phyloP scores from a whole-genome alignment of 2,329 filamentous ascomycete genomes.

The Helotiales sp. region DNA sequence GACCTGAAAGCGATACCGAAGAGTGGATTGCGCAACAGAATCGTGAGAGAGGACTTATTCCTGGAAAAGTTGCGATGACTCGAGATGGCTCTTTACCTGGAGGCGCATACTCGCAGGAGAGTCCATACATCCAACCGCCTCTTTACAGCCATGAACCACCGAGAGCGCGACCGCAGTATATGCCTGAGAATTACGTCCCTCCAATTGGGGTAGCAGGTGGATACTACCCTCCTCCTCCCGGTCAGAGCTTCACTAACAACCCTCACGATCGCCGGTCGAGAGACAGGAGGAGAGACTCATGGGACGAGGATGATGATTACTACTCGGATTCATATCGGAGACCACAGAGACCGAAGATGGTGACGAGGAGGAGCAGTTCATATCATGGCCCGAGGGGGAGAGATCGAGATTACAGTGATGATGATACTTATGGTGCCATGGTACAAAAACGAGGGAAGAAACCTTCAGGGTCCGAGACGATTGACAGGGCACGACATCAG shows the following conservation, averaged over 20 bases:
- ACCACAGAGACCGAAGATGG: conserved; percentile 5
- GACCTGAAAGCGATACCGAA: background rate
- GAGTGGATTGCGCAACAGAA: too few species aligned
- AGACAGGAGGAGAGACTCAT: background rate
- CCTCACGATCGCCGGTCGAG: background rate
- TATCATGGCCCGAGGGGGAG: conserved; percentile 17
- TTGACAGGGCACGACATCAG: conserved; percentile 18
- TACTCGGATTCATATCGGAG: conserved; percentile 12
- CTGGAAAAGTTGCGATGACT: background rate
- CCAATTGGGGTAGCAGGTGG: background rate
- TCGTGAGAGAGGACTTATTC: background rate
- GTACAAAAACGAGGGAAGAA: background rate
- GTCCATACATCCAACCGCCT: background rate
- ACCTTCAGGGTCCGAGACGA: conserved; percentile 3
- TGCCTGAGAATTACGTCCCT: background rate
- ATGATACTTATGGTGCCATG: background rate
- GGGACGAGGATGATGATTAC: conserved; percentile 13
- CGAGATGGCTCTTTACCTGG: background rate
- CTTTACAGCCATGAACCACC: background rate
- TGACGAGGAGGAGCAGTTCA: conserved; percentile 17
- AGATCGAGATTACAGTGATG: conserved; percentile 2
- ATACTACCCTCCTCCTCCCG: background rate
- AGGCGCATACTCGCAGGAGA: background rate
- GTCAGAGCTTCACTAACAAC: background rate
- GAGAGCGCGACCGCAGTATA: background rate